Conservation (phyloP, 2,329 filamentous ascomycete genomes). For the Trichoderma atroviride region DNA sequence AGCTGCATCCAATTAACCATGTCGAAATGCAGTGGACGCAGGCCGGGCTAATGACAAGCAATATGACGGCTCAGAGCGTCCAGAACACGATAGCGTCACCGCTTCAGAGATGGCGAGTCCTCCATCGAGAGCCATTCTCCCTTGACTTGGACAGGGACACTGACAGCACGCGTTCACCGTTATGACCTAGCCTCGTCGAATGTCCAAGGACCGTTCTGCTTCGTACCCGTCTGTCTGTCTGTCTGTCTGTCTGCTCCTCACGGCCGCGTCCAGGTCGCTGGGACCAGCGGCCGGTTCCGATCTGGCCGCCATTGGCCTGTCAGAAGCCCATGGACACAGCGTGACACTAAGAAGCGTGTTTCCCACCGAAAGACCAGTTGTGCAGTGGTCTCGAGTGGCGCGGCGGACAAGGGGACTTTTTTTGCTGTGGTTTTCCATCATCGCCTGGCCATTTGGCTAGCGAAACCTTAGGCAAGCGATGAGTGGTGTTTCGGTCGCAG, state of each 20-base stretch:
- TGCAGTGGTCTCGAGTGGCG: slow-evolving; percentile 4
- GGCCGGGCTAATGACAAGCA: neutral
- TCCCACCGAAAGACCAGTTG: neutral
- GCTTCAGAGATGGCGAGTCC: neutral
- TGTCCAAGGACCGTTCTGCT: neutral
- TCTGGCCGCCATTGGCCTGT: slow-evolving; percentile 5
- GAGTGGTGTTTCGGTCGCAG: slow-evolving; percentile 11
- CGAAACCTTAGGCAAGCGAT: slow-evolving; percentile 15
- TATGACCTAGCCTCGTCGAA: neutral
- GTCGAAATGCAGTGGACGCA: neutral
- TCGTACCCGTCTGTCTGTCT: slow-evolving; percentile 4
- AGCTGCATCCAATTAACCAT: slow-evolving; percentile 1
- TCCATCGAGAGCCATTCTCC: neutral
- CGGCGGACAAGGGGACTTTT: slow-evolving; percentile 13
- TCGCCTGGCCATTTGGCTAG: slow-evolving; percentile 21
- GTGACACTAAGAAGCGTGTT: neutral
- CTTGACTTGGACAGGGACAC: neutral
- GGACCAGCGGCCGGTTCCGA: slow-evolving; percentile 16
- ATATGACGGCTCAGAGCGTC: neutral
- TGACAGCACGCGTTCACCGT: slow-evolving; percentile 5
- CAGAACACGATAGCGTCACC: neutral
- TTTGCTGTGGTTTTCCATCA: neutral
- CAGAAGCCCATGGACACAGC: neutral
- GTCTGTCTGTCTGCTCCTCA: too few relatives aligned
- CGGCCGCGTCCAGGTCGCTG: slow-evolving; percentile 13